Conservation (phyloP, 345 rosid species). For the Citrus glauca region DNA sequence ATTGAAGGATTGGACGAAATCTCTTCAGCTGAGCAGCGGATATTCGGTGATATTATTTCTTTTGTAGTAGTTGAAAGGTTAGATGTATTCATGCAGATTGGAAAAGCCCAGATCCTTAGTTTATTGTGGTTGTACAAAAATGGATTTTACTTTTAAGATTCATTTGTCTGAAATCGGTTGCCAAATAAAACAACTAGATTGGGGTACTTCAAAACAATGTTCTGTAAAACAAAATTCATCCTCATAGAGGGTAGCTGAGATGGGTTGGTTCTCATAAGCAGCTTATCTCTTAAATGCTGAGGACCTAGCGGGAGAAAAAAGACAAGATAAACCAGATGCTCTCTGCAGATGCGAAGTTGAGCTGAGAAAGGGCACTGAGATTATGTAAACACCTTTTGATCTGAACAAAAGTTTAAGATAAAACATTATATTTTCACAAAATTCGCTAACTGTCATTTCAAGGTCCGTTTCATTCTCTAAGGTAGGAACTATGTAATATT, state of each 20-base stretch:
- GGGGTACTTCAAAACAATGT: background rate
- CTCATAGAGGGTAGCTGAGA: background rate
- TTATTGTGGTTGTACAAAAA: conserved; percentile 24
- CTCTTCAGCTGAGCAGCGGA: conserved; percentile 7
- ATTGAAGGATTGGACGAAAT: conserved; percentile 23
- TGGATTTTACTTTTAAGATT: conserved; percentile 14
- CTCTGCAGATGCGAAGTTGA: background rate
- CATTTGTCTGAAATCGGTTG: conserved; percentile 10
- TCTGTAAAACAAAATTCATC: background rate
- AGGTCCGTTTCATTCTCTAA: background rate
- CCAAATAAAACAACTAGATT: background rate
- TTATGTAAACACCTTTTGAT: background rate
- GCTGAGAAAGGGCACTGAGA: background rate
- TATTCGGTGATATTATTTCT: background rate
- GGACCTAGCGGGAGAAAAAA: background rate
- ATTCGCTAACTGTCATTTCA: background rate
- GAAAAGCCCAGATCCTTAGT: conserved; percentile 7
- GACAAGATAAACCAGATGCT: background rate
- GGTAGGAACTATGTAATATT: background rate
- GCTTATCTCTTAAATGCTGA: background rate
- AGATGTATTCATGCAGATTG: conserved; percentile 23
- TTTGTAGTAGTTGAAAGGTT: conserved; percentile 3
- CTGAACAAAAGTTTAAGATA: background rate
- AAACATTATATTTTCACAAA: background rate
- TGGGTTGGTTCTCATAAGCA: background rate